Evolutionary conservation across 495 filamentous ascomycete species (phyloP).

Genomic region (Pseudotulostoma volvatum): DNA sequence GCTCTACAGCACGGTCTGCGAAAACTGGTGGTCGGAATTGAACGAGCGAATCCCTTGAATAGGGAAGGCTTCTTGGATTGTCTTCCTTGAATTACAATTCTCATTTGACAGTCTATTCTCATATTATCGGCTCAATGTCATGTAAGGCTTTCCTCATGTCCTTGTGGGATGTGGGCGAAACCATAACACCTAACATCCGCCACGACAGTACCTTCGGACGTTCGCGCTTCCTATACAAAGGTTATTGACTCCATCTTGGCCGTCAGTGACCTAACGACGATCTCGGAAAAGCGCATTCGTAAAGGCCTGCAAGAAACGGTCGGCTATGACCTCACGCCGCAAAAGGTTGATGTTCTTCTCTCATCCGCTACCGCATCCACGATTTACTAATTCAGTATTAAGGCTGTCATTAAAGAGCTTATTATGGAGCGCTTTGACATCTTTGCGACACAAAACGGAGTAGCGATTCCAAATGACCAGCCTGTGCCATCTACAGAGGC

Average conservation of each 20-base stretch:
- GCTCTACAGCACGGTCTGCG: too few species aligned
- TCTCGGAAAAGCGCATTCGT: conserved; percentile 85
- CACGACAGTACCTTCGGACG: conserved; percentile 46
- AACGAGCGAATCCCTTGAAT: too few species aligned
- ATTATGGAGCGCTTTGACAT: conserved; percentile 87
- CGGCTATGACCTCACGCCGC: conserved; percentile 63
- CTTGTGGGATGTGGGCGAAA: background rate
- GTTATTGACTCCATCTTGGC: conserved; percentile 88
- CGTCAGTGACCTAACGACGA: conserved; percentile 67
- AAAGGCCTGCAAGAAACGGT: conserved; percentile 63
- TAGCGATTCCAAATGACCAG: conserved; percentile 9
- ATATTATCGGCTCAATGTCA: too few species aligned
- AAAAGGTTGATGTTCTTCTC: conserved; percentile 49
- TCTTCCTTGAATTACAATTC: conserved; percentile 2
- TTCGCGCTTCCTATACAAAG: conserved; percentile 50
- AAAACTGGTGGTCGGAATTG: too few species aligned
- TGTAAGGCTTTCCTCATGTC: background rate
- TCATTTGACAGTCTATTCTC: too few species aligned
- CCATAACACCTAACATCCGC: conserved; percentile 3
- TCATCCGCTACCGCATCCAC: conserved; percentile 2
- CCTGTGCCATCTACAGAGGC: conserved; percentile 4
- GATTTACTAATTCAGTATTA: conserved; percentile 2
- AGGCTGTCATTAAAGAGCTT: conserved; percentile 67
- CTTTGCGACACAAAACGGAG: conserved; percentile 35
- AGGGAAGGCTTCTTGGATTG: too few species aligned